Evolutionary conservation across 2,329 filamentous ascomycete genomes (phyloP).

Genomic region (Mycosphaerella arachidis): DNA sequence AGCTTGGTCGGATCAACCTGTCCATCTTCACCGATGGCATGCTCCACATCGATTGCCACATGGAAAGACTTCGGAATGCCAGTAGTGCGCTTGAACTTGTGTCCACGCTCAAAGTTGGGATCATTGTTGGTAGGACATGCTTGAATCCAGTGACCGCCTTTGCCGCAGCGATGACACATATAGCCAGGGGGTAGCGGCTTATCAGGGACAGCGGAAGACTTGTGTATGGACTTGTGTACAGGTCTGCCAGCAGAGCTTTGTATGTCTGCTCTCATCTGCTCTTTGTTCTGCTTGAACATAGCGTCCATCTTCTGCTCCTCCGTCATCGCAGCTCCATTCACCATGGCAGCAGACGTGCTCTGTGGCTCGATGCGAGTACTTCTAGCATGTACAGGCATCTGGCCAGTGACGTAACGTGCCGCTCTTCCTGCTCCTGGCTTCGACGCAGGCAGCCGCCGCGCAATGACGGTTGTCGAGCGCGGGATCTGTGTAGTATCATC

Average conservation of each 20-base stretch:
- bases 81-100: constrained; percentile 90
- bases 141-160: constrained; percentile 98
- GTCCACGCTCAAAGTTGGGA: constrained; percentile 88
- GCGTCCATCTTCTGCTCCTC: constrained; percentile 92
- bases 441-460: constrained; percentile 74
- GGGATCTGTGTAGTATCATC: constrained; percentile 98
- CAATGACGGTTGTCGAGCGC: constrained; percentile 88
- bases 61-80: constrained; percentile 94
- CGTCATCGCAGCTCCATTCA: constrained; percentile 72
- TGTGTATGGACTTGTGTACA: constrained; percentile 42
- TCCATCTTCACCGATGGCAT: constrained; percentile 66
- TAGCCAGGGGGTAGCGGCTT: constrained; percentile 92
- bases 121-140: constrained; percentile 98
- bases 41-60: constrained; percentile 89
- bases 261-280: constrained; percentile 90
- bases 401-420: constrained; percentile 91
- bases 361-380: constrained; percentile 64
- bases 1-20: constrained; percentile 69
- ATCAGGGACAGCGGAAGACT: constrained; percentile 75
- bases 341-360: constrained; percentile 37
- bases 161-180: constrained; percentile 90
- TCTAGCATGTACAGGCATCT: constrained; percentile 85
- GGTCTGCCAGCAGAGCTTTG: constrained; percentile 81
- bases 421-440: constrained; percentile 85
- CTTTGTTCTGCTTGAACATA: constrained; percentile 83